phyloP scores from a whole-genome alignment of 2,329 filamentous ascomycete genomes.

The Curvularia eragrostidis region DNA sequence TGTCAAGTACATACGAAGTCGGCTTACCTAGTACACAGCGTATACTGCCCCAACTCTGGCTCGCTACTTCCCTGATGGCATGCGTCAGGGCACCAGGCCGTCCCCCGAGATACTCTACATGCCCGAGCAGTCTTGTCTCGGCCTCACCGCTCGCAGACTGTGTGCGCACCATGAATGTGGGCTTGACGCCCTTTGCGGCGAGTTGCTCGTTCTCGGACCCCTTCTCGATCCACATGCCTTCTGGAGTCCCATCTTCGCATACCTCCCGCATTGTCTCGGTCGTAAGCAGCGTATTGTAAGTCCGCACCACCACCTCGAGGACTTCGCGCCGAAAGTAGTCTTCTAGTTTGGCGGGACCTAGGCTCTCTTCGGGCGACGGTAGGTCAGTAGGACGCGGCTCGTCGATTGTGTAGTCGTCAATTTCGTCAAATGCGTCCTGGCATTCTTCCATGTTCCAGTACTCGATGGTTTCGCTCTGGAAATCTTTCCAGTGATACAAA shows the following conservation, averaged over 20 bases:
- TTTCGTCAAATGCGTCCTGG: slow-evolving; percentile 13
- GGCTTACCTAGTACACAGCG: slow-evolving; percentile 27
- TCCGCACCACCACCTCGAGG: slow-evolving; percentile 9
- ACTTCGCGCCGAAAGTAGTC: slow-evolving; percentile 19
- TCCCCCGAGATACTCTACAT: slow-evolving; percentile 31
- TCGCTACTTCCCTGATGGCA: slow-evolving; percentile 14
- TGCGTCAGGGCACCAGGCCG: slow-evolving; percentile 19
- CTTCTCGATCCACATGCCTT: slow-evolving; percentile 9
- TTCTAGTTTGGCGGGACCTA: background rate
- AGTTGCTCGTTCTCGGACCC: background rate
- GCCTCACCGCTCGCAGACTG: background rate
- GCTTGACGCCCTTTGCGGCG: slow-evolving; percentile 8
- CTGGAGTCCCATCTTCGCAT: background rate
- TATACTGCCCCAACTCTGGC: slow-evolving; percentile 26
- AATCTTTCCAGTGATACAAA: slow-evolving; percentile 20
- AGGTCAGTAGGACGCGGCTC: slow-evolving; percentile 1
- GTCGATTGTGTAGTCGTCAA: slow-evolving; percentile 3
- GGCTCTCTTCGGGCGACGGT: background rate
- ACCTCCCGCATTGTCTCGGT: background rate
- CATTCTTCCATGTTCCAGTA: slow-evolving; percentile 6
- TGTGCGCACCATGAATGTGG: slow-evolving; percentile 20
- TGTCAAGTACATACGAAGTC: too few species aligned
- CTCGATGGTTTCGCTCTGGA: slow-evolving; percentile 2
- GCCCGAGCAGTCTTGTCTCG: slow-evolving; percentile 21
- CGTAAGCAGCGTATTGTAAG: slow-evolving; percentile 14